Conservation (phyloP, 2,329 filamentous ascomycete species). For the Fusarium neocosmosporiellum region DNA sequence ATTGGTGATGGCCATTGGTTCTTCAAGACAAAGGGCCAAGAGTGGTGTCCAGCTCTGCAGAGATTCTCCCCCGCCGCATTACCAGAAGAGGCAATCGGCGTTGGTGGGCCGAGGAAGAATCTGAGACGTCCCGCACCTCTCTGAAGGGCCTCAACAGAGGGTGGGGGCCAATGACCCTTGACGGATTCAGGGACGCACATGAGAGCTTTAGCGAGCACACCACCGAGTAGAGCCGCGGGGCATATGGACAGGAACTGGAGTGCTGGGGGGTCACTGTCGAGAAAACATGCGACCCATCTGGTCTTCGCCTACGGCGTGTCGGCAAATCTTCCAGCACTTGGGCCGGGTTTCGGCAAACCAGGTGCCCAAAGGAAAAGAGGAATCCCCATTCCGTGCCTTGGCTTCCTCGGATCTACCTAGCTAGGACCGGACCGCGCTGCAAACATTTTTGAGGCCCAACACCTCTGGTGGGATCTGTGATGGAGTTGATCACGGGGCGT, state of each 20-base stretch:
- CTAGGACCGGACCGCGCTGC: neutral
- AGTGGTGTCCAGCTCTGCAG: conserved; percentile 12
- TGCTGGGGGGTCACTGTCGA: conserved; percentile 4
- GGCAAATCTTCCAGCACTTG: conserved; percentile 13
- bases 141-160: conserved; percentile 36
- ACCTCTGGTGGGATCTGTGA: neutral
- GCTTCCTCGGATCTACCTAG: conserved; percentile 3
- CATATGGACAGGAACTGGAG: conserved; percentile 15
- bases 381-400: neutral
- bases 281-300: conserved; percentile 40
- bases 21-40: conserved; percentile 20
- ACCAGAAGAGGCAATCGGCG: conserved; percentile 35
- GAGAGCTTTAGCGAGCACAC: conserved; percentile 26
- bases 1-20: conserved; percentile 36
- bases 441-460: conserved; percentile 4
- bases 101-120: conserved; percentile 38
- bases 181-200: conserved; percentile 34
- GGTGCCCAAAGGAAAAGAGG: conserved; percentile 11
- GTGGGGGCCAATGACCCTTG: conserved; percentile 41
- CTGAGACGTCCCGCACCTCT: conserved; percentile 18
- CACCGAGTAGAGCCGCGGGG: conserved; percentile 25
- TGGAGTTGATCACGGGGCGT: conserved; percentile 4
- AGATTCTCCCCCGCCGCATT: conserved; percentile 15
- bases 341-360: conserved; percentile 19
- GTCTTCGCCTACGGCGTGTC: conserved; percentile 18